Base-by-base conservation (phyloP, 177 flowering plant species). In the Telopea speciosissima region DNA sequence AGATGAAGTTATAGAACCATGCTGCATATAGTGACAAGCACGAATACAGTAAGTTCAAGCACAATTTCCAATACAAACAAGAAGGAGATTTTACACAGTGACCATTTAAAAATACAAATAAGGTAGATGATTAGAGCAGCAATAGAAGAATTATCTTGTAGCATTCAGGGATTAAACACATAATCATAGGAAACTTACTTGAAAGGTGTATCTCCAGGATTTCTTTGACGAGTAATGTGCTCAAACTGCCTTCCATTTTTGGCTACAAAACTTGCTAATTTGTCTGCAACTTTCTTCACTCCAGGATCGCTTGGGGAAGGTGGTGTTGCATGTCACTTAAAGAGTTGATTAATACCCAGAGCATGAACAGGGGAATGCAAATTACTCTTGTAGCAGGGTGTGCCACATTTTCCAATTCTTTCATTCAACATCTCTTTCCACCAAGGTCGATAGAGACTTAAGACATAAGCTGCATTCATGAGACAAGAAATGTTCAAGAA, bases 241-340 rank as follows among this genome's bases (percentile, higher is more conserved):
- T 96, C 98, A 86, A 96, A 81, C 78, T 87, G 91, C 84, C 95
- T 87, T 78, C 99, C 99, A 87, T 91, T 78, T 86, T 91, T 96
- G 23, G 98, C 97, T 78, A 91, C 98, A 89, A 95, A 96, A 85
- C 88, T 89, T 74, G 99, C 99, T 76, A 96, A 79, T 80, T 86
- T 96, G 83, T 93, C 97, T 25, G 97, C 98, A 77, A 88, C 98
- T 70, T 84, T 93, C 96, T 86, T 96, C 83, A 91, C 99, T 67
- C 89, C 81, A 80, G 88, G 88, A 84, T 96, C 96, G 72, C 88
- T 89, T 70, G 99, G 98, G 49, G 89, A 73, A 79, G 87, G 76
- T 67, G 95, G 93, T 88, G 88, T 94, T 95, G 99, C 99, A 96
- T 85, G 81, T 86, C 92, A 96, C 99, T 96, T 91, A 96, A 84